Evolutionary conservation across 306 rosid genomes (phyloP), one percentile per base, ranked within the genome.

Genomic region (Casuarina equisetifolia): DNA sequence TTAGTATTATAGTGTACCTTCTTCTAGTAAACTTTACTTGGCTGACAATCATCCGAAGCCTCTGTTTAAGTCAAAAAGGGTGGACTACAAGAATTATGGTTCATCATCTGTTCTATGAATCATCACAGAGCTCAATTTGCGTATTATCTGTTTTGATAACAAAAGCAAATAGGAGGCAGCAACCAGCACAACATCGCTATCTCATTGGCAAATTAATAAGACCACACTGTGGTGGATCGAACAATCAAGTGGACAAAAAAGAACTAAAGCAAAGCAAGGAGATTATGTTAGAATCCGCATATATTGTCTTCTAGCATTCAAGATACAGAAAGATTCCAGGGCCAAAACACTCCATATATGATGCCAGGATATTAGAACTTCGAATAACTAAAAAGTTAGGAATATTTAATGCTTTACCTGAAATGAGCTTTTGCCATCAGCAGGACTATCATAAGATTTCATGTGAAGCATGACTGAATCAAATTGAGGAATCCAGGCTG

Each of bases 371-470:
- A 52, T 38, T 45, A 12, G 5, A 10, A 43, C 46, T 15, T 11
- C 17, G 57, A 44, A 61, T 43, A 76, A 74, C 58, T 20, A 81
- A 76, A 48, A 53, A 19, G 75, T 72, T 64, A 71, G 63, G 68
- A 6, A 12, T 52, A 70, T 55, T 13, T 16, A 63, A 58, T 38
- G 58, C 49, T 62, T 36, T 64, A 92, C 98, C 97, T 95, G 98
- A 86, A 95, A 95, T 57, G 97, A 95, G 82, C 97, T 95, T 86
- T 95, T 95, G 48, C 90, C 89, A 89, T 95, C 98, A 53, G 97
- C 97, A 12, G 98, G 98, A 80, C 98, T 95, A 82, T 95, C 98
- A 82, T 88, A 95, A 62, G 97, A 88, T 85, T 95, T 95, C 97
- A 95, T 92, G 79, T 95, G 98, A 80, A 95, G 98, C 89, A 85